Base-by-base conservation (phyloP, 2,329 filamentous ascomycete species). In the Claviceps arundinis region DNA sequence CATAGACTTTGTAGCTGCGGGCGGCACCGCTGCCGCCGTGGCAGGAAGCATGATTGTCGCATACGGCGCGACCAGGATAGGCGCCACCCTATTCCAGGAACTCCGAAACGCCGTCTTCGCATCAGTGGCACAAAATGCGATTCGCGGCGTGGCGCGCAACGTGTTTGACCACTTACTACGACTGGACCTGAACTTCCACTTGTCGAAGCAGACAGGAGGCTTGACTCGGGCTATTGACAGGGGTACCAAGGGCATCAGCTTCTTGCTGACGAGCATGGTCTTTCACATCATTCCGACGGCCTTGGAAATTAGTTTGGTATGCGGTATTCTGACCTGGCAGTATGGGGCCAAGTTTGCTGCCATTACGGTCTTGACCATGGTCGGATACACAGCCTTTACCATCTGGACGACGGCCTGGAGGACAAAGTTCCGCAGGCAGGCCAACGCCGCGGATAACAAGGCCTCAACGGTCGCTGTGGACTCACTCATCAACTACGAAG, bases 211-310 rank as follows among this genome's bases (percentile, higher is more conserved):
- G 71, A 98, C 93, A 0, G 93, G 93, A 56, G 93, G 93, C 1
- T 70, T 98, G 57, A 97, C 91, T 1, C 77, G 93, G 58, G 93
- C 94, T 24, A 93, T 98, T 56, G 94, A 98, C 64, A 82, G 94
- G 56, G 93, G 93, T 63, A 98, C 93, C 19, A 98, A 98, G 70
- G 94, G 93, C 56, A 98, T 98, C 66, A 96, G 89, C 73, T 98
- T 97, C 67, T 68, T 98, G 58, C 75, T 98, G 57, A 95, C 89
- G 0, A 96, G 90, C 60, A 98, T 98, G 91, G 89, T 98, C 34
- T 97, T 98, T 62, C 93, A 98, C 66, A 85, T 98, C 53, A 78
- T 97, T 16, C 93, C 93, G 0, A 98, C 91, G 0, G 87, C 89
- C 0, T 71, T 98, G 37, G 93, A 98, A 65, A 98, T 98, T 56